Base-by-base conservation (phyloP, 495 filamentous ascomycete species). In the Trichoderma erinaceum region DNA sequence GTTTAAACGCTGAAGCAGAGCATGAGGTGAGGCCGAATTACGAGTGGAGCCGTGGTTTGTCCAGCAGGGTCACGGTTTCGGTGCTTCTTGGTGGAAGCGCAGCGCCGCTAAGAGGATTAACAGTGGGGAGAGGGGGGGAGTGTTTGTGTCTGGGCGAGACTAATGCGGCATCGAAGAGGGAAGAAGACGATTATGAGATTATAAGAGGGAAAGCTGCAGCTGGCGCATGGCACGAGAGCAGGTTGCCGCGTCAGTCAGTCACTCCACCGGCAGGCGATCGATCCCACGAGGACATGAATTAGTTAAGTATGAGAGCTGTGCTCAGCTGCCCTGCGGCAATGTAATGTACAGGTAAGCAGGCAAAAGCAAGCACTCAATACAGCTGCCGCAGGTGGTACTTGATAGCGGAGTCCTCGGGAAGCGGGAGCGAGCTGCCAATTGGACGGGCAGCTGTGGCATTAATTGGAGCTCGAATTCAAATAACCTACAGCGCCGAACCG, bases 21-120 rank as follows among this genome's bases (percentile, higher is more conserved):
- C 23, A 52, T 52, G 48, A 52, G 48, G 48, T 61, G 52, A 61
- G 52, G 52, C 52, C 52, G 23, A 61, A 10, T 61, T 61, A 23
- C 50, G 18, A 12, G 27, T 61, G 52, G 52, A 23, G 52, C 27
- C 21, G 8, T 8, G 23, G 52, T 61, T n/a, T 29, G 44, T 50
- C 46, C n/a, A 46, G 44, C 43, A 46, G 43, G 48, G 48, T 52
- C 48, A 52, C 48, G 48, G 48, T 21, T 52, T 52, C 12, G 48
- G 48, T n/a, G 48, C 48, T 21, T 52, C 6, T 35, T 35, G 32
- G 32, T 6, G 32, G 32, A 35, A 23, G 21, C 10, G 52, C 15
- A 12, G 52, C 52, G 27, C 25, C 52, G 52, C 52, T 61, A 61
- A 61, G 27, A 23, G 52, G 13, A 61, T 27, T 15, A 12, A 6